Base-by-base conservation (phyloP, 495 filamentous ascomycete species). In the Hypoxylon subgilvum region DNA sequence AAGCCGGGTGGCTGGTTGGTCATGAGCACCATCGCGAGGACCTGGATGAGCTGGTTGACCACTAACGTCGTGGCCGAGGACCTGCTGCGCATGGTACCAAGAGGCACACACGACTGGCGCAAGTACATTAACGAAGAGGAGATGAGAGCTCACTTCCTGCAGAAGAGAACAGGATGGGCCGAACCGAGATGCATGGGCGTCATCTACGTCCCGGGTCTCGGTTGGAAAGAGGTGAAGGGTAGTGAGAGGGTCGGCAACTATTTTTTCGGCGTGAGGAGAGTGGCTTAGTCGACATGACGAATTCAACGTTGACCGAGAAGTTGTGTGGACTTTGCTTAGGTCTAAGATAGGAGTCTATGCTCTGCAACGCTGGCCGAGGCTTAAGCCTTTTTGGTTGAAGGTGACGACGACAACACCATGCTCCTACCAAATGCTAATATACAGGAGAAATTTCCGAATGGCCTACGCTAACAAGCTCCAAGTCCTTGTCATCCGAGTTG, bases 31-130 rank as follows among this genome's bases (percentile, higher is more conserved):
- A 97, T 98, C 60, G 88, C 94, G 22, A 75, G 95, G 55, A 94
- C 89, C 10, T 86, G 89, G 80, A 85, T 84, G 40, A 92, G 88
- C 38, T 98, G 89, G 86, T 56, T 96, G 2, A 89, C 91, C 13
- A 98, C 96, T 14, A 96, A 96, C 64, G 69, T 97, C 18, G 79
- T 97, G 46, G 94, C 94, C 0, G 94, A 98, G 74, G 91, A 94
- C 74, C 72, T 97, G 3, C 70, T 96, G 39, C 76, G 89, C 14
- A 86, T 97, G 51, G 94, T 98, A 51, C 94, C 94, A 16, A 81
- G 82, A 46, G 94, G 94, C 0, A 97, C 94, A 45, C 94, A 98
- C 70, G 91, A 97, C 65, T 98, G 94, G 94, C 75, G 75, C 12
- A 96, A 97, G 71, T 98, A 97, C 70, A 84, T 98, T 19, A 95